These are phyloP conservation scores for Plasmodium yoelii DNA, from an alignment of 169 alveolate species.

Conservation along the genomic window DNA sequence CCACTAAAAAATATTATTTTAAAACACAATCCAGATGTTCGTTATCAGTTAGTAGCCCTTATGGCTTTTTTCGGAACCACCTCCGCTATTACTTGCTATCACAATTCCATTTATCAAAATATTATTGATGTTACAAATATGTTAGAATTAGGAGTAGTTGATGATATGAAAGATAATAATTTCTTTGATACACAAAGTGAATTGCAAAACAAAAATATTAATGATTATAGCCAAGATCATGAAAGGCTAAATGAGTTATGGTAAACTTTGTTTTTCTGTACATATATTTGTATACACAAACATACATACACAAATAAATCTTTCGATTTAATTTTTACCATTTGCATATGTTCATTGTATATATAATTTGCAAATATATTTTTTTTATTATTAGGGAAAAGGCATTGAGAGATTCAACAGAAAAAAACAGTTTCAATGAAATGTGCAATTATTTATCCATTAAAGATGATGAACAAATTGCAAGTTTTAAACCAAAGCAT, in stretches of 20 bases:
- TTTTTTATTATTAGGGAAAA: slow-evolving; percentile 74
- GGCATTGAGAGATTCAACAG: slow-evolving; percentile 83
- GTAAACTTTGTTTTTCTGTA: slow-evolving; percentile 27
- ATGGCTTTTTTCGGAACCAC: slow-evolving; percentile 87
- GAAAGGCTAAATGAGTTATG: slow-evolving; percentile 82
- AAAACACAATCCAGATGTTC: slow-evolving; percentile 90
- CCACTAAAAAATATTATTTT: slow-evolving; percentile 81
- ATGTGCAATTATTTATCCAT: slow-evolving; percentile 79
- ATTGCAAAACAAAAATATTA: slow-evolving; percentile 78
- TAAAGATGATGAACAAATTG: slow-evolving; percentile 79
- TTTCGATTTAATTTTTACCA: not conserved
- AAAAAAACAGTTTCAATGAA: slow-evolving; percentile 80
- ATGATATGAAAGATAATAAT: slow-evolving; percentile 87
- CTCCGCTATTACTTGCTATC: slow-evolving; percentile 84
- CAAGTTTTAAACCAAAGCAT: slow-evolving; percentile 75
- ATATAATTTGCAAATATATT: not conserved
- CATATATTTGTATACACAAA: not conserved
- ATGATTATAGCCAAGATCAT: slow-evolving; percentile 83
- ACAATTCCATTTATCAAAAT: slow-evolving; percentile 85
- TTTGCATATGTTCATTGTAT: not conserved
- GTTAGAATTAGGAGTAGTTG: slow-evolving; percentile 85
- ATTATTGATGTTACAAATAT: slow-evolving; percentile 83
- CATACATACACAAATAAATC: not conserved
- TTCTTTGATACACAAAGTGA: slow-evolving; percentile 86
- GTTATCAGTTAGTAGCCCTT: slow-evolving; percentile 90